A percentile compares a stretch with the other conserved stretches of the same genome.
Evolutionary conservation across 176 grass and related monocot genomes (phyloP).

Genomic region (Oryza meridionalis): DNA sequence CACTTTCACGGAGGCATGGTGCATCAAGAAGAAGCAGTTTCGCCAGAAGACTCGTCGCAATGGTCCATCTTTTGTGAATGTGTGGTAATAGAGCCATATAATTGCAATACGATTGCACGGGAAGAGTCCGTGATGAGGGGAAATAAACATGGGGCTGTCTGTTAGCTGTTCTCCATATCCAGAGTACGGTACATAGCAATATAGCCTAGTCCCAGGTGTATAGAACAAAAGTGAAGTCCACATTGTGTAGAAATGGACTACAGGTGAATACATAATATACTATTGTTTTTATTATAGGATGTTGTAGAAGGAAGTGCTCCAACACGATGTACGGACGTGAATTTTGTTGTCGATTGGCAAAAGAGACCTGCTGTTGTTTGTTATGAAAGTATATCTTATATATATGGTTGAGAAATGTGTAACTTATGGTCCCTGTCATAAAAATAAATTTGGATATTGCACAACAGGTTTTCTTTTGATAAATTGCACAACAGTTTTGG

Average conservation of each 20-base stretch:
- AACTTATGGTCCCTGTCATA: too few relatives aligned
- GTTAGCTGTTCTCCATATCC: background rate
- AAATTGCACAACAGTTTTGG: background rate
- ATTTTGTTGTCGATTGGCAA: background rate
- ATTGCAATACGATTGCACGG: background rate
- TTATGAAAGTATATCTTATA: background rate
- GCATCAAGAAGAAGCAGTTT: constrained; percentile 72
- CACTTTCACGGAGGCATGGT: constrained; percentile 84
- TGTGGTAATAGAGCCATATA: constrained; percentile 41
- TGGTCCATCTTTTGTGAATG: constrained; percentile 40
- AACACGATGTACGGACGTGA: background rate
- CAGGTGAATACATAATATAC: constrained; percentile 3
- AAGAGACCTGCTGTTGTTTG: background rate
- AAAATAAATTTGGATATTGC: too few relatives aligned
- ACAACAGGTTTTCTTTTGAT: too few relatives aligned
- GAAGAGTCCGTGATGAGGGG: too few relatives aligned
- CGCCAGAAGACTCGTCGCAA: constrained; percentile 57
- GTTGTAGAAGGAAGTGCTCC: background rate
- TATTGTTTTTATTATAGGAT: constrained; percentile 15
- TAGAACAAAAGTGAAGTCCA: background rate
- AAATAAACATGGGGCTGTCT: background rate
- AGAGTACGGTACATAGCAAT: background rate
- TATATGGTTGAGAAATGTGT: background rate
- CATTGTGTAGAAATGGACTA: background rate
- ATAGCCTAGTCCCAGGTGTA: background rate